Evolutionary conservation across 805 yeast species (phyloP).

Genomic region (Candida pini): DNA sequence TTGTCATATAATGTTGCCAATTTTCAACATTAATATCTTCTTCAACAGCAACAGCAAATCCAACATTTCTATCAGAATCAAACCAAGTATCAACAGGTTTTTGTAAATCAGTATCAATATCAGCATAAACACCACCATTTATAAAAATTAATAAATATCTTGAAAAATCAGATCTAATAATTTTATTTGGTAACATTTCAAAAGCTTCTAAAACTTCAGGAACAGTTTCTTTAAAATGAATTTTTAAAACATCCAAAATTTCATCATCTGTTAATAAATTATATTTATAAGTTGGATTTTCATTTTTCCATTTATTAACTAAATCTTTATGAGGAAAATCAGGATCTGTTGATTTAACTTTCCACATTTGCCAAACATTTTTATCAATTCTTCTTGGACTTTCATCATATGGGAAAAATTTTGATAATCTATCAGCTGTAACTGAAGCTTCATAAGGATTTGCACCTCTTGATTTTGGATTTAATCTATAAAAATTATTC

Average conservation of each 20-base stretch:
- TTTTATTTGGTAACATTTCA: slow-evolving; percentile 48
- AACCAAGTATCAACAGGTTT: slow-evolving; percentile 58
- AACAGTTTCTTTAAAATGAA: slow-evolving; percentile 27
- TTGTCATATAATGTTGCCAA: slow-evolving; percentile 46
- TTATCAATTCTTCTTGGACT: slow-evolving; percentile 29
- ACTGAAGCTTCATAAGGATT: slow-evolving; percentile 29
- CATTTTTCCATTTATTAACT: slow-evolving; percentile 29
- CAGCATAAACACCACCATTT: slow-evolving; percentile 57
- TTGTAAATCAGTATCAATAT: slow-evolving; percentile 52
- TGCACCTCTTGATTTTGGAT: slow-evolving; percentile 29
- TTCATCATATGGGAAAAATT: slow-evolving; percentile 28
- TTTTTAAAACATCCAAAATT: slow-evolving; percentile 22
- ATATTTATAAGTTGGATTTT: slow-evolving; percentile 28
- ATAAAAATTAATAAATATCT: slow-evolving; percentile 49
- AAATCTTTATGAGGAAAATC: slow-evolving; percentile 30
- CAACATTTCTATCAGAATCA: slow-evolving; percentile 46
- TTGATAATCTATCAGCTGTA: slow-evolving; percentile 26
- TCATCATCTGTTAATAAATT: slow-evolving; percentile 29
- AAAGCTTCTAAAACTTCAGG: slow-evolving; percentile 54
- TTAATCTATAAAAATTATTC: slow-evolving; percentile 25
- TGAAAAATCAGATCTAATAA: slow-evolving; percentile 49
- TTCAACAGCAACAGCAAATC: slow-evolving; percentile 51
- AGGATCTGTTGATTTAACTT: slow-evolving; percentile 28
- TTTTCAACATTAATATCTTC: slow-evolving; percentile 46
- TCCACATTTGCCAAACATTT: slow-evolving; percentile 32